Evolutionary conservation across 371 early-diverging fungal genomes (phyloP), one percentile per base, ranked within the genome.

Genomic region (Mortierella sp.): DNA sequence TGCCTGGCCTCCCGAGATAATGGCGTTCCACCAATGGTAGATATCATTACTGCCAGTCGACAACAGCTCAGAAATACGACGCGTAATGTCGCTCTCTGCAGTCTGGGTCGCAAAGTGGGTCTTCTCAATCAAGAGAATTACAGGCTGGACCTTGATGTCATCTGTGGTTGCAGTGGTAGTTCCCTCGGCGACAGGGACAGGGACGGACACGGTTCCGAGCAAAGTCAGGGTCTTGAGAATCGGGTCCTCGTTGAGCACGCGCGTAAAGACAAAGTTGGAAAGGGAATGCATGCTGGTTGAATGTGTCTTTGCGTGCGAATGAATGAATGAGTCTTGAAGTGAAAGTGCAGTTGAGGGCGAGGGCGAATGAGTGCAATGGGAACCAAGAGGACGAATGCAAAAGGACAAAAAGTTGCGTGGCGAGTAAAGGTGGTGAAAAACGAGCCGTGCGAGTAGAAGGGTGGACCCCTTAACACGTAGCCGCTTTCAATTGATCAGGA

Each of bases 21-120:
- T 58, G 39, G 90, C 88, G 45, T 86, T 79, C 47, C 86, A 89
- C 92, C 92, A 91, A 40, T 87, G 83, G 70, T 93, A 93, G 45
- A 93, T 91, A 68, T 92, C 92, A 79, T 93, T 93, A 34, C 86
- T 85, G 0, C 87, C 89, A 0, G 73, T 70, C 48, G 88, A 75
- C 1, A 82, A 31, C 39, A 89, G 66, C 19, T 79, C 73, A 1
- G 74, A 52, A 43, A 88, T 74, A 10, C 88, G 77, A 8, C 76
- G 70, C 2, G 68, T 69, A 10, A 88, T 77, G 66, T 92, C 68
- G 24, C 69, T 71, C 13, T 77, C 58, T 10, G 87, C 24, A 37
- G 85, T 83, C 24, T 77, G 58, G 29, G 85, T 86, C 19, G 86
- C 82, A 73, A 89, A 92, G 53, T 85, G 86, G 19, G 87, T 80